Percentiles rank a stretch among this genome's conserved stretches.
phyloP scores from a whole-genome alignment of 495 filamentous ascomycete species.

The Neurospora sublineolata region DNA sequence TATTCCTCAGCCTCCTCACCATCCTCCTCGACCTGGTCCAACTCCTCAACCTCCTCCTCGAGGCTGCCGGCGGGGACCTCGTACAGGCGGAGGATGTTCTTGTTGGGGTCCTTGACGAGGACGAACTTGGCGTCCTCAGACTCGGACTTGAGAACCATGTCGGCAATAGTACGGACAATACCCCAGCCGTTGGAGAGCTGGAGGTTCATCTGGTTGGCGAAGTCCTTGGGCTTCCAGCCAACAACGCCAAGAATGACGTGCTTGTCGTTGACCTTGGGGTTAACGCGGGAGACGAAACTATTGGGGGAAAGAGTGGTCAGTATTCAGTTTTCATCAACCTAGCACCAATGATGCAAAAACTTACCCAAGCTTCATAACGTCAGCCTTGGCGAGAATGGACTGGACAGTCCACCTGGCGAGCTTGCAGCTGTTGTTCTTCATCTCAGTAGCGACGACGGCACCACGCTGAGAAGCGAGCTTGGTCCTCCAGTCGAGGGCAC shows the following conservation, averaged over 20 bases:
- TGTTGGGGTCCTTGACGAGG: constrained; percentile 84
- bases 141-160: constrained; percentile 62
- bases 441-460: constrained; percentile 96
- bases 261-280: constrained; percentile 76
- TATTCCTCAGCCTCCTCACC: constrained; percentile 24
- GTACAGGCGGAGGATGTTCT: constrained; percentile 83
- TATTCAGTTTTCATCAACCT: constrained; percentile 10
- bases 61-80: constrained; percentile 79
- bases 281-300: constrained; percentile 86
- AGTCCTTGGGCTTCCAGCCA: constrained; percentile 93
- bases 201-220: constrained; percentile 95
- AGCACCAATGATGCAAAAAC: constrained; percentile 12
- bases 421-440: constrained; percentile 99
- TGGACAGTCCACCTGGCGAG: constrained; percentile 94
- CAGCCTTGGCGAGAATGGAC: constrained; percentile 87
- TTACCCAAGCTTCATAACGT: constrained; percentile 93
- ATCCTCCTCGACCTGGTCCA: constrained; percentile 15
- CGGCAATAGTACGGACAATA: constrained; percentile 92
- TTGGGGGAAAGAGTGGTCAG: background rate
- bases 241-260: constrained; percentile 94
- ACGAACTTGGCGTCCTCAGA: constrained; percentile 58
- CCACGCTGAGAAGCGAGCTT: constrained; percentile 89
- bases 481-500: constrained; percentile 87
- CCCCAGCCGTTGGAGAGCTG: constrained; percentile 96
- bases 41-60: constrained; percentile 47